Percentiles rank a stretch among this genome's conserved stretches.
phyloP scores from a whole-genome alignment of 352 stramenopile species.

The Phytophthora capsici region DNA sequence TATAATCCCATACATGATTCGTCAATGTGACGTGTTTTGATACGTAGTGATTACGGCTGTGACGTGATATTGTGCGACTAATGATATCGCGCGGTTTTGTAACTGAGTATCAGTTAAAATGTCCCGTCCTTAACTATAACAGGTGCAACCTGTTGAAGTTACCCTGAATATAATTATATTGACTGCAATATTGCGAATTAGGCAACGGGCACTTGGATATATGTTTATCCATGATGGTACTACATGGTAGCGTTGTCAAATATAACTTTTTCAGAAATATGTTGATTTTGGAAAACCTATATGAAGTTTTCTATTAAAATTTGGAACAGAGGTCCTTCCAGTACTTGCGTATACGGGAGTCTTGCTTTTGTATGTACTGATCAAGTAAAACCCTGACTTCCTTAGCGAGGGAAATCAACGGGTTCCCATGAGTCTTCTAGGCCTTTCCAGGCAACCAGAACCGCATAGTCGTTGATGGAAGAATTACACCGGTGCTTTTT shows the following conservation, averaged over 20 bases:
- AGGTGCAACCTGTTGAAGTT: slow-evolving; percentile 3
- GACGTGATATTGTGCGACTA: no score
- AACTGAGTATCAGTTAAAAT: no score
- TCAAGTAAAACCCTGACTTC: not conserved
- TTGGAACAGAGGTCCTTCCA: not conserved
- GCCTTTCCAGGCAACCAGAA: not conserved
- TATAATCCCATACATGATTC: no score
- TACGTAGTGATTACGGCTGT: no score
- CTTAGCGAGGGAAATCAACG: not conserved
- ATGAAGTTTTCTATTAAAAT: not conserved
- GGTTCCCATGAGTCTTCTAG: slow-evolving; percentile 6
- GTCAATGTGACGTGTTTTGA: no score
- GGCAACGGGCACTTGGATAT: not conserved
- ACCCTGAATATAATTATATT: not conserved
- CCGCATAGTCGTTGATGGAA: not conserved
- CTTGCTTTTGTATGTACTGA: no score
- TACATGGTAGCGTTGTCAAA: not conserved
- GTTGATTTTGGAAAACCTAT: not conserved
- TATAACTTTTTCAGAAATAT: not conserved
- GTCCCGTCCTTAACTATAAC: no score
- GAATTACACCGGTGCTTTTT: not conserved
- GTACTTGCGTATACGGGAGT: not conserved
- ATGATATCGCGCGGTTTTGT: no score
- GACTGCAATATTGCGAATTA: not conserved
- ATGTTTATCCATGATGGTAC: not conserved